phyloP scores from a whole-genome alignment of 495 filamentous ascomycete species.

The Penicillium tannophilum region DNA sequence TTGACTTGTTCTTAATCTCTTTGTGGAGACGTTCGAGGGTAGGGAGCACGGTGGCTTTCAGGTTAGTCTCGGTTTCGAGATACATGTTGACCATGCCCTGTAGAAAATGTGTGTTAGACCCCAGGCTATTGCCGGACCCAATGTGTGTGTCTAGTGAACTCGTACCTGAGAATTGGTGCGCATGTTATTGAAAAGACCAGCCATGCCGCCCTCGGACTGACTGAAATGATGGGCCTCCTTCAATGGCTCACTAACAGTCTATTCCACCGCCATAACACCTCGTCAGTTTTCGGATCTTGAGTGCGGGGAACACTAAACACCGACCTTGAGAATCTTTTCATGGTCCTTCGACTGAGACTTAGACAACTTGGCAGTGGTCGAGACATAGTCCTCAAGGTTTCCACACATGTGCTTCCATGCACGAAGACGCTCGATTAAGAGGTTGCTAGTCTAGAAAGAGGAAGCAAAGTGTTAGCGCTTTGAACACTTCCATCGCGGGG shows the following conservation, averaged over 20 bases:
- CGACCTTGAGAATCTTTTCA: constrained; percentile 88
- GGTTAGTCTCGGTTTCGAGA: constrained; percentile 80
- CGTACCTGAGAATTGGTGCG: constrained; percentile 82
- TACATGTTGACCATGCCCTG: constrained; percentile 84
- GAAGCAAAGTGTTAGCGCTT: constrained; percentile 19
- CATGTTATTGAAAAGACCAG: constrained; percentile 90
- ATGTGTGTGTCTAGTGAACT: neutral
- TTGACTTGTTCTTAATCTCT: constrained; percentile 93
- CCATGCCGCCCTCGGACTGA: constrained; percentile 78
- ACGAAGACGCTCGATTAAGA: constrained; percentile 81
- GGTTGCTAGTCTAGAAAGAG: constrained; percentile 60
- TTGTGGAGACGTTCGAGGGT: constrained; percentile 88
- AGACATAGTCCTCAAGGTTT: constrained; percentile 88
- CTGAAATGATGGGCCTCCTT: constrained; percentile 90
- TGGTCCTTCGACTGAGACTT: constrained; percentile 89
- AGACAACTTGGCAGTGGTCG: constrained; percentile 78
- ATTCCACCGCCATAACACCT: constrained; percentile 2
- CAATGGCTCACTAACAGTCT: constrained; percentile 85
- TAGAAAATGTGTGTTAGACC: neutral
- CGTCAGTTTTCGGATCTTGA: constrained; percentile 1
- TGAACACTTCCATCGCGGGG: neutral
- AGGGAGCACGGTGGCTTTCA: constrained; percentile 81
- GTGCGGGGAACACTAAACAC: constrained; percentile 9
- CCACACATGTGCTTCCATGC: constrained; percentile 95
- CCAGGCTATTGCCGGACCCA: neutral